Conservation (phyloP, 495 filamentous ascomycete genomes). For the Aspergillus conjunctus region DNA sequence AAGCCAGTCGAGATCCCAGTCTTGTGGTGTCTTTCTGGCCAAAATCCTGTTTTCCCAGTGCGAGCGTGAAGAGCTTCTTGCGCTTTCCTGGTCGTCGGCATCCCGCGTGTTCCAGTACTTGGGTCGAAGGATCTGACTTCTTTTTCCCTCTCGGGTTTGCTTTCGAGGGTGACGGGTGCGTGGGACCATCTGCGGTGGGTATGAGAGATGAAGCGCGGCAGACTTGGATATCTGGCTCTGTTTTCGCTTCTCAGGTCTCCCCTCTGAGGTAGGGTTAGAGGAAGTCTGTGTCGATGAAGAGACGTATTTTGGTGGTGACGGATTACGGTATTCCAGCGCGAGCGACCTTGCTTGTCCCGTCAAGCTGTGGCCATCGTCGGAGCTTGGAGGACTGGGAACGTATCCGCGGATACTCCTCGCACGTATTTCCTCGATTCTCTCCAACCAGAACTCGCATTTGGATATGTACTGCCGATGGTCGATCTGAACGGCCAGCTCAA, state of each 20-base stretch:
- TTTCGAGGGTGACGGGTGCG: not conserved
- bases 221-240: not conserved
- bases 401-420: not conserved
- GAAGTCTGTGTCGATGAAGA: not conserved
- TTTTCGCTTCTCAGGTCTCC: not conserved
- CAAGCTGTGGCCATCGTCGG: not conserved
- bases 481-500: not conserved
- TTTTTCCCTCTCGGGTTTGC: not conserved
- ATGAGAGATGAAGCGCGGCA: not conserved
- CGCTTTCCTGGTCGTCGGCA: not conserved
- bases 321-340: not conserved
- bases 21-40: not conserved
- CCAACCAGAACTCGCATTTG: not conserved
- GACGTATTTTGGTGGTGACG: not conserved
- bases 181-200: not conserved
- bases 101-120: not conserved
- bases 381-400: not conserved
- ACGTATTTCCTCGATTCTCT: not conserved
- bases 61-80: not conserved
- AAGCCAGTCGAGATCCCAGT: not conserved
- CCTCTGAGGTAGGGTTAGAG: not conserved
- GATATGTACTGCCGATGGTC: not conserved
- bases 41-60: not conserved
- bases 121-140: not conserved
- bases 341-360: not conserved